Evolutionary conservation across 2,329 filamentous ascomycete species (phyloP).

Genomic region (Metarhizium album): DNA sequence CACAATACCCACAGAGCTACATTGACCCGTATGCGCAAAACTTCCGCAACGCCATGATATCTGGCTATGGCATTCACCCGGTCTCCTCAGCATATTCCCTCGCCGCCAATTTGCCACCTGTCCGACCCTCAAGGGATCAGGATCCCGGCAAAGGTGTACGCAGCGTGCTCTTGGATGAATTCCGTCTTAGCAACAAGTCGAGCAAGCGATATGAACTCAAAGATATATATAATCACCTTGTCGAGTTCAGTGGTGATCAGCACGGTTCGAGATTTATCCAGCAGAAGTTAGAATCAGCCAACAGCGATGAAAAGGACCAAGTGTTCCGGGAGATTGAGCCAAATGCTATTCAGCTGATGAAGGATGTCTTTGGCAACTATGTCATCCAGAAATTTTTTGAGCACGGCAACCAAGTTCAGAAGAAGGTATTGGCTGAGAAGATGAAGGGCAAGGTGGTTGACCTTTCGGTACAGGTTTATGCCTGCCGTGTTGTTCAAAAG

Average conservation of each 20-base stretch:
- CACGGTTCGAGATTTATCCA: conserved; percentile 95
- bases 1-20: conserved; percentile 25
- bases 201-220: conserved; percentile 71
- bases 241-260: conserved; percentile 93
- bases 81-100: conserved; percentile 20
- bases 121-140: conserved; percentile 38
- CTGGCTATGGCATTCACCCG: conserved; percentile 23
- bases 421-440: conserved; percentile 70
- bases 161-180: conserved; percentile 69
- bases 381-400: conserved; percentile 98
- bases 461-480: conserved; percentile 81
- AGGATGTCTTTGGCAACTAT: conserved; percentile 95
- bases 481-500: conserved; percentile 93
- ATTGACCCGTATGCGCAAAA: conserved; percentile 25
- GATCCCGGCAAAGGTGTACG: conserved; percentile 51
- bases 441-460: conserved; percentile 80
- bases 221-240: conserved; percentile 78
- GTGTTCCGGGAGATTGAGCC: conserved; percentile 80
- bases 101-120: conserved; percentile 16
- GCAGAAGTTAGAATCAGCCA: conserved; percentile 80
- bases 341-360: conserved; percentile 83
- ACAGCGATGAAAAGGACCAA: conserved; percentile 89
- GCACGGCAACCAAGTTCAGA: conserved; percentile 88
- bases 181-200: conserved; percentile 61
- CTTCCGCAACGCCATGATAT: conserved; percentile 26